phyloP scores from a whole-genome alignment of 306 rosid genomes.

The Leucaena leucocephala region DNA sequence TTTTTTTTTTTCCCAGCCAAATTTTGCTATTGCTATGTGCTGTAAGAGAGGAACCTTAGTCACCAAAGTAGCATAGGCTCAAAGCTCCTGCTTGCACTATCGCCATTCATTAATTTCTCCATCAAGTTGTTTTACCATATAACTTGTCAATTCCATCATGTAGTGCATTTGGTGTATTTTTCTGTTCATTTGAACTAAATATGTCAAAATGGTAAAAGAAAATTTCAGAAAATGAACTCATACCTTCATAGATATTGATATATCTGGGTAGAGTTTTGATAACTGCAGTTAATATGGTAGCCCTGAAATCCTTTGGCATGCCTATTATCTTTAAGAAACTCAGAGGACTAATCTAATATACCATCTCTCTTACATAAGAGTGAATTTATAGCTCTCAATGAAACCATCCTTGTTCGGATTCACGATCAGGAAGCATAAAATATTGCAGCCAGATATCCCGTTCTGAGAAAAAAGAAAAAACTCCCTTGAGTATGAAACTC shows the following conservation, averaged over 20 bases:
- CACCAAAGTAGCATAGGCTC: slow-evolving; percentile 83
- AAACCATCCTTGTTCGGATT: neutral
- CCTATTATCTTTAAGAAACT: neutral
- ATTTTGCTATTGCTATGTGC: neutral
- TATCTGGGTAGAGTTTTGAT: neutral
- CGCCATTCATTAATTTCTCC: neutral
- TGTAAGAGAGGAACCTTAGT: slow-evolving; percentile 54
- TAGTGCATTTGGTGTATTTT: neutral
- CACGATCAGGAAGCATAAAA: neutral
- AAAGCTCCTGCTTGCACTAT: slow-evolving; percentile 53
- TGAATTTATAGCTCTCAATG: neutral
- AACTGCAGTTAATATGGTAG: neutral
- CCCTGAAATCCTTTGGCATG: neutral
- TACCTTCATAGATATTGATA: neutral
- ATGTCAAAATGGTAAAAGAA: neutral
- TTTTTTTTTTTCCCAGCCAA: neutral
- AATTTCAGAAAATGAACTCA: neutral
- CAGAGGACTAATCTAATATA: neutral
- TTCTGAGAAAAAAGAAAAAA: neutral
- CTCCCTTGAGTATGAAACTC: neutral
- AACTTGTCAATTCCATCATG: neutral
- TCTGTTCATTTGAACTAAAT: neutral
- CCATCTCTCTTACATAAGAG: neutral
- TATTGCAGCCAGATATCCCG: neutral
- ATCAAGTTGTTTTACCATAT: neutral